A percentile compares a stretch with the other conserved stretches of the same genome.
These are phyloP conservation scores for Coemansia sp. DNA, from an alignment of 192 early-diverging fungal genomes.

Conservation along the genomic window DNA sequence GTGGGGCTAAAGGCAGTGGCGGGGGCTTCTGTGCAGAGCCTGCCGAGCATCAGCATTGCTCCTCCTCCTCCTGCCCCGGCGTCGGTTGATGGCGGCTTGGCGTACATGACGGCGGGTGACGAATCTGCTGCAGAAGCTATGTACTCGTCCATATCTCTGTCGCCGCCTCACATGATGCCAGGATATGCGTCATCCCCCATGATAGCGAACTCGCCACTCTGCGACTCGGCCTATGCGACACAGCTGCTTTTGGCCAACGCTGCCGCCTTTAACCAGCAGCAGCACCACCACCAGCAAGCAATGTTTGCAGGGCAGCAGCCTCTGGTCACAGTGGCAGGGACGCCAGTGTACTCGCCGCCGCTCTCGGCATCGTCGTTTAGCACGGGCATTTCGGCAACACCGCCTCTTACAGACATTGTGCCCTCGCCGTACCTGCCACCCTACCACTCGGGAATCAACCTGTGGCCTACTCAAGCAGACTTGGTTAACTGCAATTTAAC, in stretches of 20 bases:
- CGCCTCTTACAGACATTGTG: slow-evolving; percentile 10
- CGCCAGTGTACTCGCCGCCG: slow-evolving; percentile 28
- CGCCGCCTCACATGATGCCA: slow-evolving; percentile 21
- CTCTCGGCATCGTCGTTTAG: slow-evolving; percentile 20
- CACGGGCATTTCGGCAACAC: slow-evolving; percentile 5
- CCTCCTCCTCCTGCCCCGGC: slow-evolving; percentile 7
- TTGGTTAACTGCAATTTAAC: slow-evolving; percentile 2
- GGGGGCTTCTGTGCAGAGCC: neutral
- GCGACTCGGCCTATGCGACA: slow-evolving; percentile 10
- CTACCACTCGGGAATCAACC: neutral
- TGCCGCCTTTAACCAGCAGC: slow-evolving; percentile 10
- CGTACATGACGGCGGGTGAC: slow-evolving; percentile 37
- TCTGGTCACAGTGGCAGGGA: neutral
- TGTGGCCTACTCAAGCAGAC: slow-evolving; percentile 1
- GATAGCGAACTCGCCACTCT: slow-evolving; percentile 5
- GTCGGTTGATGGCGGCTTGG: slow-evolving; percentile 17
- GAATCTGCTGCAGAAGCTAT: neutral
- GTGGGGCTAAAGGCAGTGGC: neutral
- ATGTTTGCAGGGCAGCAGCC: slow-evolving; percentile 5
- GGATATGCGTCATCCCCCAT: neutral
- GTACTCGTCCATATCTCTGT: neutral
- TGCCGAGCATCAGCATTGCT: neutral
- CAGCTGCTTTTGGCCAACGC: slow-evolving; percentile 11
- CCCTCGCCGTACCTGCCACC: slow-evolving; percentile 4
- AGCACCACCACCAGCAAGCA: neutral